Evolutionary conservation across 352 stramenopile species (phyloP).

Genomic region (Phytophthora pinifolia): DNA sequence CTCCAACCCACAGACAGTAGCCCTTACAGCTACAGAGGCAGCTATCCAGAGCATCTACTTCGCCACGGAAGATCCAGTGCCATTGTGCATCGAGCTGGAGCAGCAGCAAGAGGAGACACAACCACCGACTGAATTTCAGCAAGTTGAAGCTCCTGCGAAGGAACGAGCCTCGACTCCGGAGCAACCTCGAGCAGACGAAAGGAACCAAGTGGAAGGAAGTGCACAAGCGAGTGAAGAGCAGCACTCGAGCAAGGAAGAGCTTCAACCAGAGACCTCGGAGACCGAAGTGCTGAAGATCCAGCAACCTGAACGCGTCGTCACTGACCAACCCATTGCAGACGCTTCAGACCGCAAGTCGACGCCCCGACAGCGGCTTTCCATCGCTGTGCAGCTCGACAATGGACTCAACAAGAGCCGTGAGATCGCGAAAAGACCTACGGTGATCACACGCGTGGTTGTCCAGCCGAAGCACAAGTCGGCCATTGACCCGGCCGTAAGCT

Average conservation of each 20-base stretch:
- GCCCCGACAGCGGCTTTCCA: slow-evolving; percentile 50
- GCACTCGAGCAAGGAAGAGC: slow-evolving; percentile 12
- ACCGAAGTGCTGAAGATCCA: slow-evolving; percentile 15
- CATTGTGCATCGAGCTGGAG: slow-evolving; percentile 39
- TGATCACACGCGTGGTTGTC: slow-evolving; percentile 13
- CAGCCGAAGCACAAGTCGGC: slow-evolving; percentile 26
- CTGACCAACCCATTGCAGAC: background rate
- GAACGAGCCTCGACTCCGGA: background rate
- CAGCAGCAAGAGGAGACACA: background rate
- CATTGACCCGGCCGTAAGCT: background rate
- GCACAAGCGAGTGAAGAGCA: background rate
- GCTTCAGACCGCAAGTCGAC: slow-evolving; percentile 32
- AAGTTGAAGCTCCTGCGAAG: background rate
- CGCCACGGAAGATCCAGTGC: slow-evolving; percentile 39
- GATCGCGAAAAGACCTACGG: slow-evolving; percentile 10
- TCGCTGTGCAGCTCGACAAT: slow-evolving; percentile 52
- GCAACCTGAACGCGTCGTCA: slow-evolving; percentile 8
- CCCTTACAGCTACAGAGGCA: slow-evolving; percentile 41
- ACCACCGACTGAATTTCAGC: background rate
- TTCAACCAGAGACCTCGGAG: slow-evolving; percentile 35
- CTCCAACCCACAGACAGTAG: slow-evolving; percentile 25
- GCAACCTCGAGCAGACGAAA: slow-evolving; percentile 8
- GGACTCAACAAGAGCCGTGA: slow-evolving; percentile 33
- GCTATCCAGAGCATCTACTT: slow-evolving; percentile 53
- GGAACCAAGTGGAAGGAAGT: slow-evolving; percentile 11